Percentiles rank a stretch among this genome's conserved stretches.
These are phyloP conservation scores for Lachancea lanzarotensis DNA, from an alignment of 805 yeast species.

Conservation along the genomic window DNA sequence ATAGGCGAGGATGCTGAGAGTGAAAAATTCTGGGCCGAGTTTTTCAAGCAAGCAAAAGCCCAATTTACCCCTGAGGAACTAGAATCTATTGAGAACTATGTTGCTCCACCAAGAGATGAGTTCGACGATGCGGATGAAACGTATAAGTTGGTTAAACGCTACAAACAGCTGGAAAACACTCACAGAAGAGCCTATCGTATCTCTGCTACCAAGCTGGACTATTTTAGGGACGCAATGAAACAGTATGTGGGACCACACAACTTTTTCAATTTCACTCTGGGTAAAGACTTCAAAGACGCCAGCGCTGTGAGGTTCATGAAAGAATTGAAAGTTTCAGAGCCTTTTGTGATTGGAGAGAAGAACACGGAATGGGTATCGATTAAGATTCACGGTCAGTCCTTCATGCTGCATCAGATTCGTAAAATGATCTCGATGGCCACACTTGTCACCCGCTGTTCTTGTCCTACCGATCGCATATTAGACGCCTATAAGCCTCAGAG, in stretches of 20 bases:
- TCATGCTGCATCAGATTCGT: constrained; percentile 96
- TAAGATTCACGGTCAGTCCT: constrained; percentile 96
- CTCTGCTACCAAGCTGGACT: constrained; percentile 50
- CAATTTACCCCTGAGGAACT: constrained; percentile 28
- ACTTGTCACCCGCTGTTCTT: constrained; percentile 75
- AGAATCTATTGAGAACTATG: constrained; percentile 23
- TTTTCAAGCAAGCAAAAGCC: constrained; percentile 35
- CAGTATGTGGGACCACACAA: constrained; percentile 83
- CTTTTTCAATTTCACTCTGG: constrained; percentile 82
- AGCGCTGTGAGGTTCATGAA: constrained; percentile 83
- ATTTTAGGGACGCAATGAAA: constrained; percentile 62
- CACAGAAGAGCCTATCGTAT: constrained; percentile 67
- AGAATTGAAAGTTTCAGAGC: constrained; percentile 69
- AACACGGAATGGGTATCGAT: constrained; percentile 94
- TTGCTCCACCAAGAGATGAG: constrained; percentile 34
- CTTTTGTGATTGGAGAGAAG: constrained; percentile 83
- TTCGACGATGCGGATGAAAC: constrained; percentile 36
- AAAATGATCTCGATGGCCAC: constrained; percentile 97
- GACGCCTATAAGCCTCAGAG: constrained; percentile 71
- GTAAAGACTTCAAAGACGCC: constrained; percentile 77
- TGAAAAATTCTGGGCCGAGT: constrained; percentile 60
- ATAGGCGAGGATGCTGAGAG: constrained; percentile 64
- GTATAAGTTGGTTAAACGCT: constrained; percentile 39
- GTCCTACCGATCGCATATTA: constrained; percentile 66
- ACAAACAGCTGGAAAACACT: constrained; percentile 57